These are phyloP conservation scores for Tylopilus sp. DNA, from an alignment of 1,284 basidiomycete genomes.

Conservation along the genomic window DNA sequence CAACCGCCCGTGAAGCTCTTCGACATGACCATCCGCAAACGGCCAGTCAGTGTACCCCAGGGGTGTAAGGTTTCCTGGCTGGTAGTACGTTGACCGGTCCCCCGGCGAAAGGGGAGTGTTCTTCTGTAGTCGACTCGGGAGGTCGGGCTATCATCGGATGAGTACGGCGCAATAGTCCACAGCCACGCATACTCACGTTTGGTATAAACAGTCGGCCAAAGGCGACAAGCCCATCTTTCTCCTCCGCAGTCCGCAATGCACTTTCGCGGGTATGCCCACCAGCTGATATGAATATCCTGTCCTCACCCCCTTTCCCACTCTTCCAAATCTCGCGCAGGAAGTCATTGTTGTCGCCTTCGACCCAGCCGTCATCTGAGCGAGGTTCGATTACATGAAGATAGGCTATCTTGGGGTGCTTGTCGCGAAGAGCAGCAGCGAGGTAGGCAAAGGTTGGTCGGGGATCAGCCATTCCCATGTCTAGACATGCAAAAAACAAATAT, in stretches of 20 bases:
- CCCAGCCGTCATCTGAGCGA: constrained; percentile 37
- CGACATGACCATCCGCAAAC: not conserved
- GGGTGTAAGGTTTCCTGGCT: not conserved
- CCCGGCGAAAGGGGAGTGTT: not conserved
- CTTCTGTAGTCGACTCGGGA: constrained; percentile 25
- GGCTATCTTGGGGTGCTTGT: constrained; percentile 52
- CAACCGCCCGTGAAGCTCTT: too few species aligned
- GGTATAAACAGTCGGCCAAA: constrained; percentile 53
- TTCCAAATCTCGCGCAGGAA: constrained; percentile 48
- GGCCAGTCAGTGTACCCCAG: constrained; percentile 2
- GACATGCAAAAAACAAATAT: not conserved
- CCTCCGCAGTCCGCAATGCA: constrained; percentile 28
- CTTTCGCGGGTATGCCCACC: constrained; percentile 43
- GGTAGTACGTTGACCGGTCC: constrained; percentile 1
- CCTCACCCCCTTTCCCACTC: constrained; percentile 25
- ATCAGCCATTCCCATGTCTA: constrained; percentile 40
- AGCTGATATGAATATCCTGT: constrained; percentile 56
- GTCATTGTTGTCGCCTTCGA: constrained; percentile 17
- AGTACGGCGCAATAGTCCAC: not conserved
- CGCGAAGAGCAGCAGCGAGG: constrained; percentile 47
- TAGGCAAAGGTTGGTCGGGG: constrained; percentile 58
- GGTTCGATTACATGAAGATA: constrained; percentile 71
- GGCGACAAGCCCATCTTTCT: constrained; percentile 49
- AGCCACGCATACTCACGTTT: constrained; percentile 22
- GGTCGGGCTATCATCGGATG: constrained; percentile 51